These are phyloP conservation scores for Litsea cubeba DNA, from an alignment of 164 flowering plant genomes.

Conservation along the genomic window DNA sequence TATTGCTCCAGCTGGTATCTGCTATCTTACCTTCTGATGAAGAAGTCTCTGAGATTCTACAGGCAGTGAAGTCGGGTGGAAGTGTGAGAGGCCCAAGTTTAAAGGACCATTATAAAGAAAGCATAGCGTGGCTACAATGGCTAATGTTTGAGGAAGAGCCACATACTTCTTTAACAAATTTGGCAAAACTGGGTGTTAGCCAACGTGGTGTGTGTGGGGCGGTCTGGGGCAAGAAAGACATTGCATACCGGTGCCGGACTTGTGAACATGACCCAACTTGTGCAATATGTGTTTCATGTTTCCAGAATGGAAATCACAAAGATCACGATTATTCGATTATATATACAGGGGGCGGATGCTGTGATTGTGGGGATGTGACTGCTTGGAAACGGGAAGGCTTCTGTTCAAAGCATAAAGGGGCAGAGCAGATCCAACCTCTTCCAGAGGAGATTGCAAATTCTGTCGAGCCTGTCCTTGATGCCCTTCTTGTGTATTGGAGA, in stretches of 20 bases:
- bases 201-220: conserved; percentile 95
- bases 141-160: conserved; percentile 90
- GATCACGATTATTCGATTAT: conserved; percentile 85
- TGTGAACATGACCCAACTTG: conserved; percentile 97
- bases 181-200: conserved; percentile 42
- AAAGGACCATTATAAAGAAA: conserved; percentile 43
- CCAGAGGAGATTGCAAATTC: conserved; percentile 51
- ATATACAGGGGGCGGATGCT: conserved; percentile 91
- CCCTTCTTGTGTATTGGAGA: conserved; percentile 59
- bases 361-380: conserved; percentile 97
- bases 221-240: conserved; percentile 83
- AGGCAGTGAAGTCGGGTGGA: conserved; percentile 17
- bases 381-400: conserved; percentile 98
- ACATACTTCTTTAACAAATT: conserved; percentile 24
- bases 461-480: conserved; percentile 69
- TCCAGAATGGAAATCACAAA: conserved; percentile 87
- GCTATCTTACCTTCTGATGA: conserved; percentile 61
- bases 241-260: conserved; percentile 81
- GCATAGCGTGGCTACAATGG: conserved; percentile 85
- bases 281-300: conserved; percentile 97
- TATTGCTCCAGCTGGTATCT: conserved; percentile 40
- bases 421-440: conserved; percentile 86
- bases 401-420: conserved; percentile 90
- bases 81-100: conserved; percentile 15
- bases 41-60: conserved; percentile 32